Evolutionary conservation across 805 yeast species (phyloP).

Genomic region (Yamadazyma phyllophila): DNA sequence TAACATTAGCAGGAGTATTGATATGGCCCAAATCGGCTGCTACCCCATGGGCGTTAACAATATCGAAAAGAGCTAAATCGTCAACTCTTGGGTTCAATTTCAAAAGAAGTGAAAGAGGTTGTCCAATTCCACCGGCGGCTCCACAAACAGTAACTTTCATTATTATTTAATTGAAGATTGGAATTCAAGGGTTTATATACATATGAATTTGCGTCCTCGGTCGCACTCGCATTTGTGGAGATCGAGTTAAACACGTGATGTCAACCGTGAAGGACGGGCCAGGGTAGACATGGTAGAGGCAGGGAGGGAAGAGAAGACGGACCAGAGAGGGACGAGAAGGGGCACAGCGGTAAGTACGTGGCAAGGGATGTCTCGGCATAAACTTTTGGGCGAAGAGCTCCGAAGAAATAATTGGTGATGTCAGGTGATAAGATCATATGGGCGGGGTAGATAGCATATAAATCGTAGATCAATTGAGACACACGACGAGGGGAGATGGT

Average conservation of each 20-base stretch:
- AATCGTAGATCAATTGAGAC: no score
- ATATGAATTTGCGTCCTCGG: constrained; percentile 10
- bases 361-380: no score
- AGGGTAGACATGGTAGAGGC: not conserved
- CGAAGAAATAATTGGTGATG: no score
- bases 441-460: no score
- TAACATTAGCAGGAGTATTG: constrained; percentile 37
- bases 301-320: not conserved
- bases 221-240: constrained; percentile 4
- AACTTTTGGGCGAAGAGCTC: no score
- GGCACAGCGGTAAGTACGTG: no score
- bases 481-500: no score
- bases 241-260: not conserved
- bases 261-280: no score
- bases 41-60: constrained; percentile 45
- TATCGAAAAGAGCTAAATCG: constrained; percentile 41
- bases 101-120: constrained; percentile 43
- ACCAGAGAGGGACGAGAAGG: not conserved
- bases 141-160: constrained; percentile 49
- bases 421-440: no score
- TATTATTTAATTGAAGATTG: constrained; percentile 9
- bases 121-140: constrained; percentile 51
- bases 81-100: constrained; percentile 39
- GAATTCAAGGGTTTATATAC: not conserved
- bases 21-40: constrained; percentile 47